Conservation (phyloP, 1,284 basidiomycete species). For the Chalciporus sp. region DNA sequence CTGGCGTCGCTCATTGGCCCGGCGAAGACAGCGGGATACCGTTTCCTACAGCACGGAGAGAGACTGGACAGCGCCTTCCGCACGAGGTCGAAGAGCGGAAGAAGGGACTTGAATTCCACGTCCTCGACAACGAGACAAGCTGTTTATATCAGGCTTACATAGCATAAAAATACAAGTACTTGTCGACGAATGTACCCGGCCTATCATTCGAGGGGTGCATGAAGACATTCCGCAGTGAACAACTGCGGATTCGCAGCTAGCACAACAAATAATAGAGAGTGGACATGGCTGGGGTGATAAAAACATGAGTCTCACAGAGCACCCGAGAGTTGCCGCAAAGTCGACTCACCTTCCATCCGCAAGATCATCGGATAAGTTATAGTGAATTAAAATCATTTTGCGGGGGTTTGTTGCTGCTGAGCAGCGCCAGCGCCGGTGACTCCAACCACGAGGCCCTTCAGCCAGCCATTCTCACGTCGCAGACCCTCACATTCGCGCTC, state of each 20-base stretch:
- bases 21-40: background rate
- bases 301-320: background rate
- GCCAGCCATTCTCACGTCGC: slow-evolving; percentile 91
- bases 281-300: background rate
- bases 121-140: slow-evolving; percentile 1
- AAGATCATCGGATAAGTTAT: background rate
- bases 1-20: background rate
- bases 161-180: background rate
- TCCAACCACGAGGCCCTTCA: slow-evolving; percentile 91
- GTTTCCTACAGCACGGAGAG: background rate
- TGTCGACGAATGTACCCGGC: background rate
- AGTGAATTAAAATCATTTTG: slow-evolving; percentile 18
- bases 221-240: background rate
- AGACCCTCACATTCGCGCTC: slow-evolving; percentile 91
- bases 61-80: background rate
- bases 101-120: background rate
- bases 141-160: background rate
- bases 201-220: background rate
- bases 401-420: slow-evolving; percentile 29
- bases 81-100: background rate
- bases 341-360: background rate
- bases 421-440: slow-evolving; percentile 67
- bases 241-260: background rate
- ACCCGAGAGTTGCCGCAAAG: background rate
- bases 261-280: background rate